Evolutionary conservation across 202 grass and related monocot genomes (phyloP).

Genomic region (Dendrocalamus latiflorus): DNA sequence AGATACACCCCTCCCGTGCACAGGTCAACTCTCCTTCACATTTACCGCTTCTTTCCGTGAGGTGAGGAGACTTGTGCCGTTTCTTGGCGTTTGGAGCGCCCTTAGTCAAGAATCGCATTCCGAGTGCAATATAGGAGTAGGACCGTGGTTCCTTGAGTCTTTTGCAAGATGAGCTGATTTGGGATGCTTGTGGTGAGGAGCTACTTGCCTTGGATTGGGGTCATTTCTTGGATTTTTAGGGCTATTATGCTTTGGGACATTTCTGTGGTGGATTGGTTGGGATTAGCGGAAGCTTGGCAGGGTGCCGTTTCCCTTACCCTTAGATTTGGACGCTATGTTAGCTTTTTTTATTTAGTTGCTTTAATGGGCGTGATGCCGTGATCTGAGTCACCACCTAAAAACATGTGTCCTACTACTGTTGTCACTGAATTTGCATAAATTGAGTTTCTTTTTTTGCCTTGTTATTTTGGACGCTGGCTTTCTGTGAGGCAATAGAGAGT

Average conservation of each 20-base stretch:
- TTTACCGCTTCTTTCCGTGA: no score
- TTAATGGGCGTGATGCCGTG: constrained; percentile 11
- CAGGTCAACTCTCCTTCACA: no score
- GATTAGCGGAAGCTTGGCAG: background rate
- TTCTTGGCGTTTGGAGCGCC: no score
- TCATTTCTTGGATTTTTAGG: background rate
- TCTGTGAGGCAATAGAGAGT: background rate
- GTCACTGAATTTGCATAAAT: background rate
- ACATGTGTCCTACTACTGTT: background rate
- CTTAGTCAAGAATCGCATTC: no score
- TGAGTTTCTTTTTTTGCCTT: background rate
- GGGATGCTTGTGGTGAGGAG: background rate
- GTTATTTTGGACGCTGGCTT: background rate
- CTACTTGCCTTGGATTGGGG: constrained; percentile 5
- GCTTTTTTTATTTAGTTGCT: constrained; percentile 22
- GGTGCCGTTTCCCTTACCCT: background rate
- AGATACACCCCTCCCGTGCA: no score
- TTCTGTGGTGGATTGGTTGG: background rate
- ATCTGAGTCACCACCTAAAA: constrained; percentile 7
- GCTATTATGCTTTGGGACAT: background rate
- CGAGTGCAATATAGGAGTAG: no score
- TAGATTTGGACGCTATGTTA: constrained; percentile 21
- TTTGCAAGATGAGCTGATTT: no score
- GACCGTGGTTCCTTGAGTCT: no score
- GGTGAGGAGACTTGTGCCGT: no score